Conservation (phyloP, 441 rosid species). For the Bocquillonia castaneifolia region DNA sequence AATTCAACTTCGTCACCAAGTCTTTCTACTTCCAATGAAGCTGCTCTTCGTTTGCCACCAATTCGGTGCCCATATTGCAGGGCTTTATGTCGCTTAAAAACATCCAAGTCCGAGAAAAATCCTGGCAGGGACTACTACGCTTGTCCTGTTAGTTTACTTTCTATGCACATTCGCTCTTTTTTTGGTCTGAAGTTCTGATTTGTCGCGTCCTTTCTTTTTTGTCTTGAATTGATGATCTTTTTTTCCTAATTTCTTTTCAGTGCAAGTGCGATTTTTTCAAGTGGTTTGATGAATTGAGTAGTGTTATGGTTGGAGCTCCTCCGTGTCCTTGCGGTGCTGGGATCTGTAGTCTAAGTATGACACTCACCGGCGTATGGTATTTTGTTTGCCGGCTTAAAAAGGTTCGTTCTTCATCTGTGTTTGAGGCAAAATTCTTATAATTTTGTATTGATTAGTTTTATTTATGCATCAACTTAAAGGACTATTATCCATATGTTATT, state of each 20-base stretch:
- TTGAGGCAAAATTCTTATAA: no score
- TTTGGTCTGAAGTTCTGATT: not conserved
- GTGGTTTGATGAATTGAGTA: conserved; percentile 33
- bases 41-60: conserved; percentile 12
- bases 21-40: not conserved
- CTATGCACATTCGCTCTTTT: no score
- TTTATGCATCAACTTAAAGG: not conserved
- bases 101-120: conserved; percentile 23
- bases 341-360: conserved; percentile 19
- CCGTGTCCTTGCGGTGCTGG: conserved; percentile 50
- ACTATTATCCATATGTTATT: not conserved
- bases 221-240: not conserved
- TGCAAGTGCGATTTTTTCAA: conserved; percentile 25
- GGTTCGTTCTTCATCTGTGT: conserved; percentile 18
- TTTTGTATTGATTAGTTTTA: not conserved
- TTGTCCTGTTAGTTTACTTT: conserved; percentile 21
- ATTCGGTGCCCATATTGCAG: conserved; percentile 34
- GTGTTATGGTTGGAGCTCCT: conserved; percentile 11
- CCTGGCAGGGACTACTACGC: conserved; percentile 35
- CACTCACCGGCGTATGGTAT: conserved; percentile 20
- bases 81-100: conserved; percentile 25
- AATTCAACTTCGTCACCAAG: conserved; percentile 4
- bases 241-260: not conserved
- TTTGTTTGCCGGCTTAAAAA: conserved; percentile 36
- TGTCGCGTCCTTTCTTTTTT: not conserved